Evolutionary conservation across 163 green algal species (phyloP).

Genomic region (Scenedesmus sp.): DNA sequence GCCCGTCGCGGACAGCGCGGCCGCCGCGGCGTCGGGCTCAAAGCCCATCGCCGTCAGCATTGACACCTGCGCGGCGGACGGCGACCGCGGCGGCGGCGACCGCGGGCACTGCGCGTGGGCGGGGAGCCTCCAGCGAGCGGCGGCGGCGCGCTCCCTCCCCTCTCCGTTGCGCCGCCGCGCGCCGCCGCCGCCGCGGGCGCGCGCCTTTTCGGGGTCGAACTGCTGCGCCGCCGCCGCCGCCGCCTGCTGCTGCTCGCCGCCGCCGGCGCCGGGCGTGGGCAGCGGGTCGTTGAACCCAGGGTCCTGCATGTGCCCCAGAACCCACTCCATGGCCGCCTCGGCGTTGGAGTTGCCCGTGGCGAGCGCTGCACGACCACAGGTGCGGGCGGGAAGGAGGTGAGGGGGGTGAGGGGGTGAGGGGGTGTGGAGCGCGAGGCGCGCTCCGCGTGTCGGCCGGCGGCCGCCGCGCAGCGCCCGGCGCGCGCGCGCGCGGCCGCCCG

Average conservation of each 20-base stretch:
- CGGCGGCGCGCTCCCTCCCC: no score
- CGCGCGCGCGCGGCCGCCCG: background rate
- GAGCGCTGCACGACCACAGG: constrained; percentile 42
- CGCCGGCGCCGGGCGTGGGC: constrained; percentile 44
- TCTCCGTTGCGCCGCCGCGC: no score
- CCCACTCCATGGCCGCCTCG: constrained; percentile 91
- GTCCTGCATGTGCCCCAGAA: constrained; percentile 93
- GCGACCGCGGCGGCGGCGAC: no score
- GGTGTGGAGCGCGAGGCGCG: no score
- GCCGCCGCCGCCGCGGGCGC: no score
- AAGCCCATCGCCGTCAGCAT: constrained; percentile 92
- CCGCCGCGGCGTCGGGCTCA: constrained; percentile 58
- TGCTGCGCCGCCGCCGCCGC: constrained; percentile 14
- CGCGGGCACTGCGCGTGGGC: no score
- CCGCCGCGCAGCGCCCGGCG: no score
- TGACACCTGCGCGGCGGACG: constrained; percentile 58
- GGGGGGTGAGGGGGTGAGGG: no score
- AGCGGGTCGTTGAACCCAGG: constrained; percentile 87
- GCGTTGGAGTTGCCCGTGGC: constrained; percentile 64
- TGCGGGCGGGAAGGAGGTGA: no score
- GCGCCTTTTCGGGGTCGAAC: constrained; percentile 58
- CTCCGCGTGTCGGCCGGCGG: no score
- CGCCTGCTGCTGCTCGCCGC: constrained; percentile 36
- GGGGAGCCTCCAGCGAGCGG: no score
- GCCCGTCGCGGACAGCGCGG: constrained; percentile 70